Evolutionary conservation across 2,329 filamentous ascomycete genomes (phyloP).

Genomic region (Colletotrichum godetiae): DNA sequence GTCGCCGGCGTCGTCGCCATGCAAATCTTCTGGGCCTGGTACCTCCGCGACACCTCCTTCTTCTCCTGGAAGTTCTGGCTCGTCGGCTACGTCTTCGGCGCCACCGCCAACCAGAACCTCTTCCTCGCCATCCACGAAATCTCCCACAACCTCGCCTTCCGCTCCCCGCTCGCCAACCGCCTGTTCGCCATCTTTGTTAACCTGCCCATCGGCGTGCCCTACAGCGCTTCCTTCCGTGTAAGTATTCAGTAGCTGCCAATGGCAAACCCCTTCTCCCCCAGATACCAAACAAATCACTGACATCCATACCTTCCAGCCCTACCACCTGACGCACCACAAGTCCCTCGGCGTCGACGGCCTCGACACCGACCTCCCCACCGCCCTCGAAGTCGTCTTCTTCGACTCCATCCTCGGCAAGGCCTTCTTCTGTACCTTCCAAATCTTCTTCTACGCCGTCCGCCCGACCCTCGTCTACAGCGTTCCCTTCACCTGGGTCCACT

Average conservation of each 20-base stretch:
- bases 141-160: slow-evolving; percentile 96
- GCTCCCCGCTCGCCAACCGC: slow-evolving; percentile 81
- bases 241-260: slow-evolving; percentile 42
- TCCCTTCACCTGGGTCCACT: slow-evolving; percentile 86
- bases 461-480: slow-evolving; percentile 95
- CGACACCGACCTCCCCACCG: slow-evolving; percentile 94
- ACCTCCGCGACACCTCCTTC: slow-evolving; percentile 81
- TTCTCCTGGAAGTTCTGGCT: slow-evolving; percentile 87
- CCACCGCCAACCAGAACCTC: slow-evolving; percentile 97
- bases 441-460: slow-evolving; percentile 96
- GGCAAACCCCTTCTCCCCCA: not conserved
- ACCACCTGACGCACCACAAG: slow-evolving; percentile 99
- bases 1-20: slow-evolving; percentile 85
- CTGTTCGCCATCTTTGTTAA: slow-evolving; percentile 94
- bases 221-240: slow-evolving; percentile 94
- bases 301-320: slow-evolving; percentile 69
- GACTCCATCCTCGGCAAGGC: slow-evolving; percentile 96
- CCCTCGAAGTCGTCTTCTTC: slow-evolving; percentile 90
- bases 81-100: slow-evolving; percentile 90
- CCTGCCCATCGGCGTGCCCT: slow-evolving; percentile 93
- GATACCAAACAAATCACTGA: slow-evolving; percentile 36
- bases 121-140: slow-evolving; percentile 99
- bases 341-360: slow-evolving; percentile 95
- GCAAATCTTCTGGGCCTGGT: slow-evolving; percentile 81
- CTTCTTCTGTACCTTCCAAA: slow-evolving; percentile 99